These are phyloP conservation scores for Pestalotiopsis sp. DNA, from an alignment of 2,329 filamentous ascomycete genomes.

Conservation along the genomic window DNA sequence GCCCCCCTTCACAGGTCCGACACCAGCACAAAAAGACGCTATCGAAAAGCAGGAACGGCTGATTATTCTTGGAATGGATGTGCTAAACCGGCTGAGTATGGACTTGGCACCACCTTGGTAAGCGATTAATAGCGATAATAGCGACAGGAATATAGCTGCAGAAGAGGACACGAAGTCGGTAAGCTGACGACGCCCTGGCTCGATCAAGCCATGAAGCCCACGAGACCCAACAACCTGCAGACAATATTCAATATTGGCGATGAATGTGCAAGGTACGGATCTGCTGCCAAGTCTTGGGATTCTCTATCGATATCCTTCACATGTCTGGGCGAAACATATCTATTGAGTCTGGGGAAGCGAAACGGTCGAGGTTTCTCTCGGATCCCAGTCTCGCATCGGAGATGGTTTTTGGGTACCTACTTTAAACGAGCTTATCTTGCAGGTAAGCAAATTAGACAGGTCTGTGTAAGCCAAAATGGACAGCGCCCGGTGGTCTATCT, in stretches of 20 bases:
- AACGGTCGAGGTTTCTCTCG: not conserved
- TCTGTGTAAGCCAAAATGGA: not conserved
- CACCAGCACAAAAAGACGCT: not conserved
- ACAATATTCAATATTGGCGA: constrained; percentile 2
- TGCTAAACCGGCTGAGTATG: not conserved
- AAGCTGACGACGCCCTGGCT: not conserved
- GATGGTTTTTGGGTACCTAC: not conserved
- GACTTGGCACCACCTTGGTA: not conserved
- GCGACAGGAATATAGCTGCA: not conserved
- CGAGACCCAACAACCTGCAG: not conserved
- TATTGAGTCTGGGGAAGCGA: not conserved
- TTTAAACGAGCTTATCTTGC: not conserved
- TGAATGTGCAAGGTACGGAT: not conserved
- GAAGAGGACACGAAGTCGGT: constrained; percentile 4
- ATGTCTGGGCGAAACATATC: constrained; percentile 2
- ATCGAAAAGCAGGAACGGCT: constrained; percentile 4
- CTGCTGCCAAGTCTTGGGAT: not conserved
- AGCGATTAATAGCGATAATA: not conserved
- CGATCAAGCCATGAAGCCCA: not conserved
- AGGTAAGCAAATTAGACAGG: not conserved
- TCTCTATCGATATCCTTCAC: not conserved
- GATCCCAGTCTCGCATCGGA: not conserved
- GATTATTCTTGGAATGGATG: not conserved
- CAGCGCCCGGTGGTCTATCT: not conserved
- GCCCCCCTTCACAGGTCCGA: not conserved